A percentile compares a stretch with the other conserved stretches of the same genome.
Conservation (phyloP, 768 basidiomycete genomes). For the Collybia mongolica region DNA sequence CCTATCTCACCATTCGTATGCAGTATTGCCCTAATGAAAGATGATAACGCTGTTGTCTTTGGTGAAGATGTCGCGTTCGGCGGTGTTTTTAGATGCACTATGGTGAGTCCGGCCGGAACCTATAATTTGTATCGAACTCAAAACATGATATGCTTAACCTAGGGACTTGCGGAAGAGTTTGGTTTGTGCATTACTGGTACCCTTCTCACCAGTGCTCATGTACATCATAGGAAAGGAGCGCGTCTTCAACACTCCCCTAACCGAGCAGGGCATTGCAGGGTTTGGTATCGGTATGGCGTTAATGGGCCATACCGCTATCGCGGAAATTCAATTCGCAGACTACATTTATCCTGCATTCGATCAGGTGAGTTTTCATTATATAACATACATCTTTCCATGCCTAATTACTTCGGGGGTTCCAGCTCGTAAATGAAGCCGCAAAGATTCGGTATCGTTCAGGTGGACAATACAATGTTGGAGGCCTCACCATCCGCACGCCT, state of each 20-base stretch:
- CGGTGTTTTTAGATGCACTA: conserved; percentile 92
- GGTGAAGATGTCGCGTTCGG: conserved; percentile 93
- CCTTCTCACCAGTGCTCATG: conserved; percentile 3
- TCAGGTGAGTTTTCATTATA: conserved; percentile 48
- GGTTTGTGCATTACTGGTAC: conserved; percentile 44
- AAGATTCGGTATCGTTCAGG: conserved; percentile 91
- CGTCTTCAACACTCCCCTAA: conserved; percentile 93
- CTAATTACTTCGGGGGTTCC: conserved; percentile 1
- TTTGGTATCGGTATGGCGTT: conserved; percentile 90
- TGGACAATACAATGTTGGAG: conserved; percentile 79
- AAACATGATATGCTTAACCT: conserved; percentile 3
- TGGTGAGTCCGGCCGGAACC: conserved; percentile 47
- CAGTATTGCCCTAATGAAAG: conserved; percentile 81
- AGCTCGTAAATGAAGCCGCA: conserved; percentile 95
- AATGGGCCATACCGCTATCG: conserved; percentile 94
- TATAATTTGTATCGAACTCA: background rate
- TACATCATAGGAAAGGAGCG: conserved; percentile 69
- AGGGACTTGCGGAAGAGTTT: conserved; percentile 92
- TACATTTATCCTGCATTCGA: conserved; percentile 96
- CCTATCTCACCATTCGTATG: background rate
- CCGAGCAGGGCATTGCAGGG: conserved; percentile 92
- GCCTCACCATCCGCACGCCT: conserved; percentile 79
- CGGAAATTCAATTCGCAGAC: conserved; percentile 89
- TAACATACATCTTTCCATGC: background rate
- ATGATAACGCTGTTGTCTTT: conserved; percentile 86